A percentile compares a stretch with the other conserved stretches of the same genome.
These are phyloP conservation scores for Cladophialophora yegresii DNA, from an alignment of 2,329 filamentous ascomycete species.

Conservation along the genomic window DNA sequence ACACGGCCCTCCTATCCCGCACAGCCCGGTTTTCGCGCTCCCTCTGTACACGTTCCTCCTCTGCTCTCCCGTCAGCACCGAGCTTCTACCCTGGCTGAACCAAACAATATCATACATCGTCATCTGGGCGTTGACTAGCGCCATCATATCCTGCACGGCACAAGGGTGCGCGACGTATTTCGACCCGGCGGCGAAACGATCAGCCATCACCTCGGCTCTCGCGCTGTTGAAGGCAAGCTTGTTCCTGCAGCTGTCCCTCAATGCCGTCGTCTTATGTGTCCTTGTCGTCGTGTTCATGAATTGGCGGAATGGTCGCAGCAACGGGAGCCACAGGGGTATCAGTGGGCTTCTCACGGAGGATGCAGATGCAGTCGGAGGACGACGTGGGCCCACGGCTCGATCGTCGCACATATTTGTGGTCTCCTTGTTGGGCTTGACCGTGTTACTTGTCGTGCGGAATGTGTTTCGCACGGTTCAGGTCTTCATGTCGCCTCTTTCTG, in stretches of 20 bases:
- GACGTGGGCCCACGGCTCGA: too few species aligned
- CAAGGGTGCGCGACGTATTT: slow-evolving; percentile 25
- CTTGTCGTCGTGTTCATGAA: neutral
- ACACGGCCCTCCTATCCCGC: neutral
- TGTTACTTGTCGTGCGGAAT: slow-evolving; percentile 18
- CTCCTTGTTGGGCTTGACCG: slow-evolving; percentile 4
- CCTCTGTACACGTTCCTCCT: slow-evolving; percentile 21
- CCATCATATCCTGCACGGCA: slow-evolving; percentile 23
- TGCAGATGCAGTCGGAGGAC: too few species aligned
- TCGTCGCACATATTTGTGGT: neutral
- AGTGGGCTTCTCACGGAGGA: too few species aligned
- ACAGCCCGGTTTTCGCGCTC: slow-evolving; percentile 17
- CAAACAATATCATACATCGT: slow-evolving; percentile 7
- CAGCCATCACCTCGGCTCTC: slow-evolving; percentile 15
- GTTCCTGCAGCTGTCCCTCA: slow-evolving; percentile 20
- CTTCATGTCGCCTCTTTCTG: slow-evolving; percentile 20
- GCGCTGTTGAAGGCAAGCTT: slow-evolving; percentile 24
- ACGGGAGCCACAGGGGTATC: neutral
- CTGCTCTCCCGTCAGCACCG: neutral
- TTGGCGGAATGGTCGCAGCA: neutral
- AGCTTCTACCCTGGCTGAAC: slow-evolving; percentile 1
- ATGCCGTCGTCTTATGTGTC: slow-evolving; percentile 12
- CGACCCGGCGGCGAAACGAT: slow-evolving; percentile 9
- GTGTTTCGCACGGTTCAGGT: slow-evolving; percentile 28
- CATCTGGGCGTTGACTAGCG: slow-evolving; percentile 12